Percentiles rank a stretch among this genome's conserved stretches.
These are phyloP conservation scores for Scutellaria galericulata DNA, from an alignment of 257 asterid genomes.

Conservation along the genomic window DNA sequence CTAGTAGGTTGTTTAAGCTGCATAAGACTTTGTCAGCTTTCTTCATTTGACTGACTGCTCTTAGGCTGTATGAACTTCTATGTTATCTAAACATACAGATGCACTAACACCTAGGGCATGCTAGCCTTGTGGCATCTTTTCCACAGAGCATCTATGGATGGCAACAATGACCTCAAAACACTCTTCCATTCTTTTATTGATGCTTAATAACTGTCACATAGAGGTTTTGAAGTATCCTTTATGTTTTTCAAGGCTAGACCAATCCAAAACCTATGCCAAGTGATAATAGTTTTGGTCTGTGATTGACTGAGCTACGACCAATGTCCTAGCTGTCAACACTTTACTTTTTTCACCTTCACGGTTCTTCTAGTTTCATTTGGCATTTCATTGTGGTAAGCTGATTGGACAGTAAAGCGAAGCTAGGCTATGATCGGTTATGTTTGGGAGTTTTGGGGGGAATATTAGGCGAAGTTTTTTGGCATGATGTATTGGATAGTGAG, in stretches of 20 bases:
- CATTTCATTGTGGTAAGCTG: neutral
- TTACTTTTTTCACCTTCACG: constrained; percentile 4
- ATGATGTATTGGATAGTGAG: neutral
- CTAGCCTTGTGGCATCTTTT: neutral
- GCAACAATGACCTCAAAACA: neutral
- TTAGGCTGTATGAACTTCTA: neutral
- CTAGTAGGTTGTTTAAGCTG: constrained; percentile 16
- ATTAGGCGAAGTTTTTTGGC: neutral
- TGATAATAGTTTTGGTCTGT: neutral
- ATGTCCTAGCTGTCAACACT: neutral
- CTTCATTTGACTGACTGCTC: constrained; percentile 9
- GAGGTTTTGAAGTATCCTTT: constrained; percentile 5
- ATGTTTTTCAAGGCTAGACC: neutral
- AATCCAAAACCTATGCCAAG: neutral
- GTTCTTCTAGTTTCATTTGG: constrained; percentile 25
- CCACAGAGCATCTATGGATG: neutral
- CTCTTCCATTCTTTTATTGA: neutral
- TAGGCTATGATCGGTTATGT: neutral
- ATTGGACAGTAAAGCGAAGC: neutral
- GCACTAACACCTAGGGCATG: neutral
- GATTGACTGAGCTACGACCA: neutral
- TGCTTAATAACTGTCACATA: constrained; percentile 3
- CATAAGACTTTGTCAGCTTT: constrained; percentile 11
- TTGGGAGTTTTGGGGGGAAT: neutral
- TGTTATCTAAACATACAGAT: constrained; percentile 10